Base-by-base conservation (phyloP, 2,329 filamentous ascomycete species). In the Podosphaera fusca region DNA sequence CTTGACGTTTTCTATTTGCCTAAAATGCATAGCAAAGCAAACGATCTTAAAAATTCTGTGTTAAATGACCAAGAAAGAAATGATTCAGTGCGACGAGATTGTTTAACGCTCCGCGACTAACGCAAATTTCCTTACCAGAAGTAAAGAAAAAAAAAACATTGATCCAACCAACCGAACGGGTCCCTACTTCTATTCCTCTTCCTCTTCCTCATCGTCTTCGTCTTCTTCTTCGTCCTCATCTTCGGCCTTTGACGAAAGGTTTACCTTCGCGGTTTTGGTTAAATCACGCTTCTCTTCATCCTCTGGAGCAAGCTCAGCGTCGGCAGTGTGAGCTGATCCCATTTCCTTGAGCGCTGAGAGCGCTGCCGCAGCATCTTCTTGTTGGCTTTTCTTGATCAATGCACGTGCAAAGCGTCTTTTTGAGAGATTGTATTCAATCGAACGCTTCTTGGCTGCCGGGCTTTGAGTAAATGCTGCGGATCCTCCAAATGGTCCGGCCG, bases 401-500 rank as follows among this genome's bases (percentile, higher is more conserved):
- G 63, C 58, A 29, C 67, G 66, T 35, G 67, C 67, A 57, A 68
- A 67, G 59, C 64, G 66, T 61, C 67, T 66, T 59, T 67, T 68
- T 61, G 80, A 79, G 10, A 63, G 58, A 58, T 60, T 61, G 68
- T 75, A 80, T 63, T 74, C 76, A 57, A 81, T 68, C 45, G 79
- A 78, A 49, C 78, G 72, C 76, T 80, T 81, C 68, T 74, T 71
- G 14, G 75, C 75, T 8, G 72, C 70, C 3, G 73, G 57, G 57
- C 71, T 73, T 73, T 80, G 77, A 0, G 78, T 81, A 66, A 83
- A 82, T 34, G 79, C 80, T 35, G 73, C 78, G 12, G 76, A 78
- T 55, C 80, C 80, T 62, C 80, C 80, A 60, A 84, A 83, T 21
- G 80, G 80, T 3, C 80, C 80, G 5, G 79, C 51, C 21, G 74